phyloP scores from a whole-genome alignment of 352 stramenopile species.

The Phytophthora brassicae region DNA sequence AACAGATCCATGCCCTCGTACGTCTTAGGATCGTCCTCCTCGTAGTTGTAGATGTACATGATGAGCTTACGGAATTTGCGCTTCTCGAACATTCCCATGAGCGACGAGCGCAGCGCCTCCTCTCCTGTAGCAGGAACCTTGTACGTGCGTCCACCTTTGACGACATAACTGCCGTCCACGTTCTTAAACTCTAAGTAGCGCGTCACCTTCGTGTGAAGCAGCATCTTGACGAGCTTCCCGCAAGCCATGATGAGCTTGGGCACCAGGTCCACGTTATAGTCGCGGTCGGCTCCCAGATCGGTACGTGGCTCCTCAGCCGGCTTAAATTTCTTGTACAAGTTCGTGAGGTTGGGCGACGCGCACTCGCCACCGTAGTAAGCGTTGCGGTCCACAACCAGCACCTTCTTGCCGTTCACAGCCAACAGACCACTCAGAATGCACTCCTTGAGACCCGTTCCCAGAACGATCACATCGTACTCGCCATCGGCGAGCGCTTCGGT shows the following conservation, averaged over 20 bases:
- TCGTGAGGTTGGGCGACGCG: slow-evolving; percentile 97
- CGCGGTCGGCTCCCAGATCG: slow-evolving; percentile 94
- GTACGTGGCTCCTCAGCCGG: slow-evolving; percentile 57
- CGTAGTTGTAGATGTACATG: slow-evolving; percentile 97
- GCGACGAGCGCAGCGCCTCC: slow-evolving; percentile 94
- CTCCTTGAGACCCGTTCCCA: slow-evolving; percentile 99
- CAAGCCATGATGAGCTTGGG: slow-evolving; percentile 99
- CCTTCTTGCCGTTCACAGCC: slow-evolving; percentile 93
- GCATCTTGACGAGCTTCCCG: slow-evolving; percentile 99
- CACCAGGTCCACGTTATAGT: slow-evolving; percentile 99
- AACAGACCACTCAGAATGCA: slow-evolving; percentile 98
- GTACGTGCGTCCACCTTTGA: slow-evolving; percentile 95
- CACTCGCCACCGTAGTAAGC: slow-evolving; percentile 98
- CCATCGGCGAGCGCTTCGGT: slow-evolving; percentile 97
- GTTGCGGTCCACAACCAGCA: slow-evolving; percentile 98
- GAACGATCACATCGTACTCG: slow-evolving; percentile 99
- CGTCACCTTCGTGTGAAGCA: slow-evolving; percentile 97
- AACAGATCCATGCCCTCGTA: slow-evolving; percentile 93
- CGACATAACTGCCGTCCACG: slow-evolving; percentile 98
- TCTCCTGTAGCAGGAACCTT: slow-evolving; percentile 97
- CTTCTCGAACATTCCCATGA: slow-evolving; percentile 99
- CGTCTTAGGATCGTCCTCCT: slow-evolving; percentile 91
- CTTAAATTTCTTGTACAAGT: slow-evolving; percentile 97
- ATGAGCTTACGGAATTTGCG: slow-evolving; percentile 98
- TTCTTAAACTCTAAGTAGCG: slow-evolving; percentile 99